Evolutionary conservation across 2,329 filamentous ascomycete species (phyloP).

Genomic region (Trichoderma afroharzianum): DNA sequence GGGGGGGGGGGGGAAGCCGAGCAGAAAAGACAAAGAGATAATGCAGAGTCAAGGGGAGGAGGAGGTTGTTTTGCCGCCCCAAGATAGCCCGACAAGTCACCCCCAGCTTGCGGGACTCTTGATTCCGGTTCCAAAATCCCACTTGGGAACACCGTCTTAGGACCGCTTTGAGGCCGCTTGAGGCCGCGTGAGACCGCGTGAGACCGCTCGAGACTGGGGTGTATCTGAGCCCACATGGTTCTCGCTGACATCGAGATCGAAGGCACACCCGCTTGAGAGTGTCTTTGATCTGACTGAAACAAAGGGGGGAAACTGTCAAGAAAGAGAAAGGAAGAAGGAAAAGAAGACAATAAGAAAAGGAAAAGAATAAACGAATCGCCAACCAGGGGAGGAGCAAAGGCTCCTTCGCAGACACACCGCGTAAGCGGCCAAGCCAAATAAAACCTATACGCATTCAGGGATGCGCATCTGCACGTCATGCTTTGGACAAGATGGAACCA

Average conservation of each 20-base stretch:
- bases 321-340: neutral
- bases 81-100: neutral
- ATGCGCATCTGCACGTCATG: neutral
- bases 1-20: too few species aligned
- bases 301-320: neutral
- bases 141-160: neutral
- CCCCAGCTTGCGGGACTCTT: neutral
- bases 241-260: neutral
- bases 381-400: neutral
- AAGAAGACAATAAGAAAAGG: neutral
- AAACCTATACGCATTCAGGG: neutral
- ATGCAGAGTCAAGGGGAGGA: constrained; percentile 7
- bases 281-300: neutral
- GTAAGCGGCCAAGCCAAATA: neutral
- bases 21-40: neutral
- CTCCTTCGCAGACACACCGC: neutral
- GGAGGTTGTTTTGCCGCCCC: neutral
- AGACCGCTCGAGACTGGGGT: neutral
- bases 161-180: neutral
- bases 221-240: neutral
- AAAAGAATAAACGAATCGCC: neutral
- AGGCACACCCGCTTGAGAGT: neutral
- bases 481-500: neutral
- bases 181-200: too few species aligned
- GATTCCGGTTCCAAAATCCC: neutral